A percentile compares a stretch with the other conserved stretches of the same genome.
Evolutionary conservation across 73 alveolate species (phyloP).

Genomic region (Tetrahymena elliotti): DNA sequence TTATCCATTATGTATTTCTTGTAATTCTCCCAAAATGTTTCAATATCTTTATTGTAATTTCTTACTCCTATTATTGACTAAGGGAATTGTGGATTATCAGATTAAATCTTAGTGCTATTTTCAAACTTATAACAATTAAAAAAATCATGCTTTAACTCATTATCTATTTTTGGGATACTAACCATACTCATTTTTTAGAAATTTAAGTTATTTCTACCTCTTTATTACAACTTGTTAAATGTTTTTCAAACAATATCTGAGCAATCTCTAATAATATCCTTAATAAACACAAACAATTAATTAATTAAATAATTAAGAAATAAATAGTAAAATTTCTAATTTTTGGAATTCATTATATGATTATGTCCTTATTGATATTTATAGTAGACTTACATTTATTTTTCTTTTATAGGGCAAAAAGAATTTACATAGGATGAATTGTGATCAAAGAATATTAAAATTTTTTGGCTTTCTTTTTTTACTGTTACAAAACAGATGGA

Average conservation of each 20-base stretch:
- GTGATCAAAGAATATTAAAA: neutral
- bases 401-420: neutral
- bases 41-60: neutral
- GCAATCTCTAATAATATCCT: too few species aligned
- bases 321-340: too few species aligned
- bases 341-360: too few species aligned
- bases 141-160: neutral
- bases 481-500: neutral
- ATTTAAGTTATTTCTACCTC: neutral
- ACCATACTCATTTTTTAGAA: neutral
- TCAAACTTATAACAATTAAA: neutral
- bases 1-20: neutral
- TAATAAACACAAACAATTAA: too few species aligned
- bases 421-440: neutral
- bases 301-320: too few species aligned
- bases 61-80: neutral
- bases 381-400: neutral
- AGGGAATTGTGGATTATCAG: neutral
- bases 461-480: neutral
- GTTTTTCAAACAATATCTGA: too few species aligned
- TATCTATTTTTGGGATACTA: neutral
- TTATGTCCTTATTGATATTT: neutral
- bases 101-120: neutral
- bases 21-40: neutral
- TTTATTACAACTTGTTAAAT: too few species aligned